These are phyloP conservation scores for Linum trigynum DNA, from an alignment of 345 rosid genomes.

Conservation along the genomic window DNA sequence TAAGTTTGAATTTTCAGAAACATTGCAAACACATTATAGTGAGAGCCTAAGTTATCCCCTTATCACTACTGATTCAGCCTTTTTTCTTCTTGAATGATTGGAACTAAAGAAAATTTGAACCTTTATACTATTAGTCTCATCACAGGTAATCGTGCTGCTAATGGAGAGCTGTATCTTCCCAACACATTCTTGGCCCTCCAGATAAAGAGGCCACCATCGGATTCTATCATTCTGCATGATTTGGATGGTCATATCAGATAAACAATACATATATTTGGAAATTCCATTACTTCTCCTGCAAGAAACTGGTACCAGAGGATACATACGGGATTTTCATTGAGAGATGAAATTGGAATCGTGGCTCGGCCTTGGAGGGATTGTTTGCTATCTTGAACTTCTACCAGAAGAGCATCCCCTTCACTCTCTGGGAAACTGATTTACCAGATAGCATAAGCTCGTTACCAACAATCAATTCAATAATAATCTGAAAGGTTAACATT, in stretches of 20 bases:
- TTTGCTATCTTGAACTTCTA: constrained; percentile 74
- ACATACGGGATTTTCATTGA: constrained; percentile 68
- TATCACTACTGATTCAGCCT: not conserved
- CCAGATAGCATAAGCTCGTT: constrained; percentile 15
- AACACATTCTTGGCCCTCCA: constrained; percentile 85
- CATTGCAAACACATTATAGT: not conserved
- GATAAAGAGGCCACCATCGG: constrained; percentile 85
- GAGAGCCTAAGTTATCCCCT: not conserved
- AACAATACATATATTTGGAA: not conserved
- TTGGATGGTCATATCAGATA: constrained; percentile 12
- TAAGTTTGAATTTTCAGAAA: not conserved
- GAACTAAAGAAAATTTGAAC: constrained; percentile 26
- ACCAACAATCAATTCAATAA: not conserved
- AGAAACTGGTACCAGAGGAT: constrained; percentile 11
- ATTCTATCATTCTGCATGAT: constrained; percentile 62
- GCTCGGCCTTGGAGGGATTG: constrained; percentile 63
- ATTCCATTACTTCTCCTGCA: not conserved
- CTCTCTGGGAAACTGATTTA: constrained; percentile 73
- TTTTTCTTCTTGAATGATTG: constrained; percentile 3
- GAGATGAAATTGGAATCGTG: constrained; percentile 53
- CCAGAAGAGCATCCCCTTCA: constrained; percentile 66
- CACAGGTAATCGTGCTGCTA: constrained; percentile 53
- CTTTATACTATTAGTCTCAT: constrained; percentile 70
- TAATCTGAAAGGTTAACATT: not conserved
- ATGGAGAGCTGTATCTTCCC: constrained; percentile 87